phyloP scores from a whole-genome alignment of 1,284 basidiomycete genomes.

The Boletus semigastroideus region DNA sequence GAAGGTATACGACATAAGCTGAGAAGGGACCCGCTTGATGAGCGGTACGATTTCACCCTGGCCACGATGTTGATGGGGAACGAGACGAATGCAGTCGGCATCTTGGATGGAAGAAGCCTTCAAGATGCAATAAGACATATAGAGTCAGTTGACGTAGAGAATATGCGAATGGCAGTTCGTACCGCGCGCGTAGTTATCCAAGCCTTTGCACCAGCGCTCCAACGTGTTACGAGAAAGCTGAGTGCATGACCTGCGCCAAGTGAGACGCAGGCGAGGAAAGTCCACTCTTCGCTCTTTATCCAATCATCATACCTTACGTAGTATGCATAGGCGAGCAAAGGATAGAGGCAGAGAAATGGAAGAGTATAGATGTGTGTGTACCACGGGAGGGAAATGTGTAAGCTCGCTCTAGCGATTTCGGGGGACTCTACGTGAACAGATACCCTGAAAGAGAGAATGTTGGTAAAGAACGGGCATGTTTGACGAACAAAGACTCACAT shows the following conservation, averaged over 20 bases:
- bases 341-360: conserved; percentile 87
- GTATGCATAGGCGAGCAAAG: conserved; percentile 90
- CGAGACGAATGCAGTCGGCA: conserved; percentile 82
- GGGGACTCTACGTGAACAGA: conserved; percentile 70
- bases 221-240: conserved; percentile 89
- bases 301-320: conserved; percentile 88
- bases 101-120: conserved; percentile 68
- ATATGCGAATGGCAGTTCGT: conserved; percentile 14
- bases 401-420: conserved; percentile 80
- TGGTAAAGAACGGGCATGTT: neutral
- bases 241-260: conserved; percentile 89
- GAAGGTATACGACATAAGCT: conserved; percentile 77
- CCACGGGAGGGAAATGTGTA: conserved; percentile 81
- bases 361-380: conserved; percentile 80
- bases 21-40: conserved; percentile 57
- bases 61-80: conserved; percentile 86
- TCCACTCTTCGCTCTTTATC: conserved; percentile 93
- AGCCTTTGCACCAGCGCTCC: conserved; percentile 82
- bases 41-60: conserved; percentile 89
- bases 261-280: conserved; percentile 88
- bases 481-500: conserved; percentile 13
- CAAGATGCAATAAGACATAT: neutral
- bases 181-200: conserved; percentile 76
- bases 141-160: conserved; percentile 1
- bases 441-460: conserved; percentile 13